Evolutionary conservation across 495 filamentous ascomycete species (phyloP), one percentile per base, ranked within the genome.

Genomic region (Podospora bellae-mahoneyi): DNA sequence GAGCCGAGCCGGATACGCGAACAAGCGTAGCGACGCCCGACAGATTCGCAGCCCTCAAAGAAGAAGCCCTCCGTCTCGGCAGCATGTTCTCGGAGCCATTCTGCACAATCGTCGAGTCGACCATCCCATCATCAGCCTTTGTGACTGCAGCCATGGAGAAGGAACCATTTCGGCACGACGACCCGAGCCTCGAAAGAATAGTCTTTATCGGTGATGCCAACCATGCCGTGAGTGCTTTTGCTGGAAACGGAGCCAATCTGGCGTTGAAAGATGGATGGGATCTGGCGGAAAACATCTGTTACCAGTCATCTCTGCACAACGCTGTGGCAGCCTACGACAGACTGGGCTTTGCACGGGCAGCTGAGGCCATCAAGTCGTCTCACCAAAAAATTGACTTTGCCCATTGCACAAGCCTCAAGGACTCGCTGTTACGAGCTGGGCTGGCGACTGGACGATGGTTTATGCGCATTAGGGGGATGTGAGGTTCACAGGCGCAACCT

Each of bases 181-280:
- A 53, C 5, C 67, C 58, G 20, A 18, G 34, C 0, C 63, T 59
- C 16, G 23, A 44, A 10, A 62, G 65, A 3, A 72, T 79, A 16
- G 64, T 82, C 19, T 83, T 82, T 64, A 74, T 83, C 27, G 81
- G 81, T 1, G 79, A 83, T 60, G 69, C 70, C 53, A 82, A 82
- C 66, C 81, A 83, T 64, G 79, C 79, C 2, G 77, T 83, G 20
- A 79, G 73, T 58, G 75, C 79, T 2, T 83, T 81, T 71, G 80
- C 79, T n/a, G 79, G 79, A 16, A 77, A 76, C 64, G 80, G 80
- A 5, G 80, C 78, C 10, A 81, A 79, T 64, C 32, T 82, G 27
- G 80, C 80, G 5, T 66, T 82, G 44, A 76, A 74, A 60, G 80
- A 82, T 64, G 80, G 72, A 10, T 81, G 77, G 75, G 76, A 80